Base-by-base conservation (phyloP, 768 basidiomycete species). In the Boletus reticuloceps region DNA sequence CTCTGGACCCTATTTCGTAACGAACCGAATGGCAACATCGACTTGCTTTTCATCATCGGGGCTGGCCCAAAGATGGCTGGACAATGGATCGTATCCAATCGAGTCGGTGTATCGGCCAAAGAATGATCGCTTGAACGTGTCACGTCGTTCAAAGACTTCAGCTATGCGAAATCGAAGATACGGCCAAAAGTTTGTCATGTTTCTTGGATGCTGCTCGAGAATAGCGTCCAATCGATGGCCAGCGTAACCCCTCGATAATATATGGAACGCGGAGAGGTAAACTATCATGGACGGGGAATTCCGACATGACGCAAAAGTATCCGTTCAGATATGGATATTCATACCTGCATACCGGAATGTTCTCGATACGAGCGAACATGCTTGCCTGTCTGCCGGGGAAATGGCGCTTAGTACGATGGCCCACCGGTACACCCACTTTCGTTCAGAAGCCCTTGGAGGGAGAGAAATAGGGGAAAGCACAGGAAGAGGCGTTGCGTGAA, bases 111-210 rank as follows among this genome's bases (percentile, higher is more conserved):
- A 64, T 47, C n/a, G 59, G 13, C 76, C 75, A 22, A 90, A 66
- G 67, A 88, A 86, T 7, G 84, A 83, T 12, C 55, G 53, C 10
- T 69, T 58, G 62, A 81, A 86, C n/a, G 61, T 58, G 5, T 53
- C 52, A 50, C 70, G 76, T 39, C 81, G 74, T 17, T 51, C 54
- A 1, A 55, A 39, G 1, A 66, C 61, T 65, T 89, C 86, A 13
- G 62, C 57, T 54, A 74, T 62, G n/a, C 88, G 80, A 20, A 72
- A 62, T 27, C 68, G 69, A 34, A 89, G 75, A 65, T 90, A 90
- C 8, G 88, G 86, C 89, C 89, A 91, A 64, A 86, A 74, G 58
- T 90, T 83, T 1, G 77, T 81, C 70, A 77, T 83, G 17, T 73
- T 76, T 20, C 54, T 68, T 16, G 79, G 68, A 59, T 80, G 71